Evolutionary conservation across 2,329 filamentous ascomycete species (phyloP).

Genomic region (Alternaria ventricosa): DNA sequence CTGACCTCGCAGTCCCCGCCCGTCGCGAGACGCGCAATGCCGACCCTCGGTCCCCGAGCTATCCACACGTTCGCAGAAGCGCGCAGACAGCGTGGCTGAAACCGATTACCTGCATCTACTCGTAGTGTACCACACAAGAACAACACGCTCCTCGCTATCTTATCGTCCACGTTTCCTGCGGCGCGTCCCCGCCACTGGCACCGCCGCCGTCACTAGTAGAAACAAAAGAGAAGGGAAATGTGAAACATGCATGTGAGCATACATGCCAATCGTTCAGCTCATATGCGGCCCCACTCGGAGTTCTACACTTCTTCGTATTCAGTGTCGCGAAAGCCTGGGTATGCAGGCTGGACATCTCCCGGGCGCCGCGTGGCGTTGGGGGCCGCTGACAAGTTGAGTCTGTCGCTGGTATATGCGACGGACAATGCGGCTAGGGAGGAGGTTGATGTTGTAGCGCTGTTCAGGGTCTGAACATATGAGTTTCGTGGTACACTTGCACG

Average conservation of each 20-base stretch:
- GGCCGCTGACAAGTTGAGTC: background rate
- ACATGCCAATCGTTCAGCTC: background rate
- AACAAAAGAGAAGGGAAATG: background rate
- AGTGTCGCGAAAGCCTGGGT: background rate
- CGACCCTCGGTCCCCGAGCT: background rate
- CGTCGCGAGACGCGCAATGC: background rate
- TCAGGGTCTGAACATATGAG: background rate
- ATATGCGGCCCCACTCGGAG: background rate
- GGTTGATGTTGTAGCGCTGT: background rate
- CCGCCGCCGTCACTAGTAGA: background rate
- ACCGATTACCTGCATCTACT: background rate
- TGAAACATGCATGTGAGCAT: background rate
- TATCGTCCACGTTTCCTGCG: background rate
- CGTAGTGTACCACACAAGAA: background rate
- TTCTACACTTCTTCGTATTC: background rate
- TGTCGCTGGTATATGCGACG: background rate
- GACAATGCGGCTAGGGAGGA: background rate
- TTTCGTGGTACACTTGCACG: background rate
- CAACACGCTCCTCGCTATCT: background rate
- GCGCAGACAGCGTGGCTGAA: background rate
- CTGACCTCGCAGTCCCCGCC: background rate
- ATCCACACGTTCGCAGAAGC: background rate
- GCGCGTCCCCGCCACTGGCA: background rate
- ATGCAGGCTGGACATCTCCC: background rate
- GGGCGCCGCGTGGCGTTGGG: background rate